Conservation (phyloP, 2,329 filamentous ascomycete genomes). For the Fusarium tanahbumbuense region DNA sequence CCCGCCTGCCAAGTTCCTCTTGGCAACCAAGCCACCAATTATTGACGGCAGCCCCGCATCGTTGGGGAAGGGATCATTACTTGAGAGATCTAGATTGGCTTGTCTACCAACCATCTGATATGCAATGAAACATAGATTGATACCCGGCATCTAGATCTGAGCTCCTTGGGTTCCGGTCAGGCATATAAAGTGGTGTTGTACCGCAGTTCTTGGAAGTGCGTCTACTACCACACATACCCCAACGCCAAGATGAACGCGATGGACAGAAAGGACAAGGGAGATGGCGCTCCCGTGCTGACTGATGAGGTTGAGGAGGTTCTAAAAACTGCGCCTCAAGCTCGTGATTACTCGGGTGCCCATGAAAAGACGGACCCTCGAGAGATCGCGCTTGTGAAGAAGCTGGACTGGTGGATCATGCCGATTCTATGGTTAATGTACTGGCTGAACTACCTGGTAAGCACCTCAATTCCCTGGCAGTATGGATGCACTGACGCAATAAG, state of each 20-base stretch:
- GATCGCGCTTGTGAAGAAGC: conserved; percentile 34
- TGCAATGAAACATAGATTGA: neutral
- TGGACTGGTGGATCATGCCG: conserved; percentile 43
- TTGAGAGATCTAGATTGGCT: neutral
- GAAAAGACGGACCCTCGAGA: conserved; percentile 36
- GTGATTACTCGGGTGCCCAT: conserved; percentile 38
- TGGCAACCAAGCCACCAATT: neutral
- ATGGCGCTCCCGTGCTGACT: neutral
- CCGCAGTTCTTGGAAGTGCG: neutral
- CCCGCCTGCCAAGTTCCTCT: conserved; percentile 17
- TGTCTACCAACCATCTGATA: neutral
- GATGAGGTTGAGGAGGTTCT: conserved; percentile 24
- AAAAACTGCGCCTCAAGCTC: conserved; percentile 6
- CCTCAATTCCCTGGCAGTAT: fast-evolving
- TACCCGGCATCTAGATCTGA: neutral
- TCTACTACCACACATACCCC: too few relatives aligned
- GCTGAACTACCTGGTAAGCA: conserved; percentile 52
- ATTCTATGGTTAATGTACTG: conserved; percentile 54
- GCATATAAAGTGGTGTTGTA: neutral
- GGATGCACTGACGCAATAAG: neutral
- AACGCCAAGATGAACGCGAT: neutral
- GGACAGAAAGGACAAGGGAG: neutral
- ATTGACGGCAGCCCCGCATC: neutral
- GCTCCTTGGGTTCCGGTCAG: neutral
- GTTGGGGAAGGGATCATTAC: neutral